Percentiles rank a stretch among this genome's conserved stretches.
Conservation (phyloP, 2,329 filamentous ascomycete genomes). For the Phialophora tarda region DNA sequence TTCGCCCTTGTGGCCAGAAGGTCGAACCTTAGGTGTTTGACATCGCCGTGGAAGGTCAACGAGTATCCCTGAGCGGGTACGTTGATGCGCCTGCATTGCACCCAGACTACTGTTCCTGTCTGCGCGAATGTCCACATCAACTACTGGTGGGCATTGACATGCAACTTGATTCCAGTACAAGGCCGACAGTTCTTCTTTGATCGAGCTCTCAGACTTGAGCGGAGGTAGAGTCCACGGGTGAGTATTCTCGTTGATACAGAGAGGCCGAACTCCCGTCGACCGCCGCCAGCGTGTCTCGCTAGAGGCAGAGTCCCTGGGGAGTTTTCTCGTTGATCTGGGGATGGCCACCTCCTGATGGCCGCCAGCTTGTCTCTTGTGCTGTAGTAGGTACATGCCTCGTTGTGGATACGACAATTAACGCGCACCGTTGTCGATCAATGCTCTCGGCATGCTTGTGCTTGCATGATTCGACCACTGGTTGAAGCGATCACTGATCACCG, state of each 20-base stretch:
- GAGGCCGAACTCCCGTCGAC: too few relatives aligned
- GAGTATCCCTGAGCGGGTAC: too few relatives aligned
- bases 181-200: neutral
- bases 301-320: neutral
- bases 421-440: too few relatives aligned
- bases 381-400: too few relatives aligned
- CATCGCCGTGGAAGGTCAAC: too few relatives aligned
- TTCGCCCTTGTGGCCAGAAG: neutral
- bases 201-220: neutral
- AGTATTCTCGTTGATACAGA: neutral
- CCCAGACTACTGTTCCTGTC: neutral
- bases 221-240: neutral
- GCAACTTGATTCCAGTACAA: neutral
- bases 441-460: too few relatives aligned
- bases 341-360: too few relatives aligned
- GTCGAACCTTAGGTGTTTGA: neutral
- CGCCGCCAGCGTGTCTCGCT: too few relatives aligned
- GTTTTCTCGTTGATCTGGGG: neutral
- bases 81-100: neutral
- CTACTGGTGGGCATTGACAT: neutral
- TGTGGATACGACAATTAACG: too few relatives aligned
- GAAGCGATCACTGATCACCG: too few relatives aligned
- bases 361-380: too few relatives aligned
- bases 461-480: too few relatives aligned
- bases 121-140: neutral